Evolutionary conservation across 768 basidiomycete species (phyloP).

Genomic region (Lactarius quietus): DNA sequence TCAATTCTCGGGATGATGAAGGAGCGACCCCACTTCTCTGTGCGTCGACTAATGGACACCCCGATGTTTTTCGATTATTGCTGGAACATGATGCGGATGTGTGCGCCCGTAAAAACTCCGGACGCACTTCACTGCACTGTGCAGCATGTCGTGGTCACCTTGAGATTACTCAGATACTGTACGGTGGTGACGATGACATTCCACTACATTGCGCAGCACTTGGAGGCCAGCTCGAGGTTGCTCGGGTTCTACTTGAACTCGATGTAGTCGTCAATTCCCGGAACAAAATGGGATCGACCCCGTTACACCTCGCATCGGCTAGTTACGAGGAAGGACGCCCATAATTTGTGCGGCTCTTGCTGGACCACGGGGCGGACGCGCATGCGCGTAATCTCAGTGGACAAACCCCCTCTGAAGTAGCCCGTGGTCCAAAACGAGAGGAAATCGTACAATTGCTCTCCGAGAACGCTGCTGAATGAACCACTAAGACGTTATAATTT

Average conservation of each 20-base stretch:
- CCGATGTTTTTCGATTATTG: neutral
- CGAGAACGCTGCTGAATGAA: neutral
- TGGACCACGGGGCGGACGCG: neutral
- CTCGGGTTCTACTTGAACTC: neutral
- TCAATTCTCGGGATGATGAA: too few relatives aligned
- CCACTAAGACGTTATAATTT: neutral
- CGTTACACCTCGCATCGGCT: neutral
- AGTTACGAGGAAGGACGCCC: neutral
- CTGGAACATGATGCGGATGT: neutral
- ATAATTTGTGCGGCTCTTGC: neutral
- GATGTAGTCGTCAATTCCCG: neutral
- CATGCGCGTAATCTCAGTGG: neutral
- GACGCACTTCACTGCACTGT: neutral
- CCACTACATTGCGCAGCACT: neutral
- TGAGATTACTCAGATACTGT: neutral
- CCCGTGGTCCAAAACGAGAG: neutral
- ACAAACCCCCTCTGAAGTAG: neutral
- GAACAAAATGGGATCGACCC: neutral
- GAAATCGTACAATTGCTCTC: neutral
- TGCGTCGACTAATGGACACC: neutral
- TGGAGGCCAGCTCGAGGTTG: neutral
- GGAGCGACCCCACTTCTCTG: too few relatives aligned
- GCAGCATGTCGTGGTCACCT: neutral
- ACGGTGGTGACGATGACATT: neutral
- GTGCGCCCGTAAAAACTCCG: neutral